phyloP scores from a whole-genome alignment of 768 basidiomycete species.

The Kwoniella dejecticola region DNA sequence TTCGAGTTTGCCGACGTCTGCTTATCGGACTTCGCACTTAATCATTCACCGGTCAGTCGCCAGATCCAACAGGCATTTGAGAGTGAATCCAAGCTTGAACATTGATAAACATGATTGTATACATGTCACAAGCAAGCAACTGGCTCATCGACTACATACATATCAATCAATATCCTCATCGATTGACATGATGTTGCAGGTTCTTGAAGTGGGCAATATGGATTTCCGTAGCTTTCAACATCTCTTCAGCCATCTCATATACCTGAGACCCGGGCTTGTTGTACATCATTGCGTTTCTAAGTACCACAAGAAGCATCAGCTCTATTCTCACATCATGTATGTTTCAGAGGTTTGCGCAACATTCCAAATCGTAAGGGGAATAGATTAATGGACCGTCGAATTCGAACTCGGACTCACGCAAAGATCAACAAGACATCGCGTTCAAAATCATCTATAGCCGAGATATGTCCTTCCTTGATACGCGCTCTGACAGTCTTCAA shows the following conservation, averaged over 20 bases:
- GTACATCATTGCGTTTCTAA: slow-evolving; percentile 88
- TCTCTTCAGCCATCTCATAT: slow-evolving; percentile 88
- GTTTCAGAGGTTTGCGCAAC: background rate
- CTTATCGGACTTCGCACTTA: too few relatives aligned
- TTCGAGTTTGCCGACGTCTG: too few relatives aligned
- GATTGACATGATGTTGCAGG: slow-evolving; percentile 43
- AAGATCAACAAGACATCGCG: slow-evolving; percentile 91
- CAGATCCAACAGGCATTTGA: too few relatives aligned
- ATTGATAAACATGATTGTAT: too few relatives aligned
- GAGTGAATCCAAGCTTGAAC: too few relatives aligned
- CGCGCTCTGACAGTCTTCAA: slow-evolving; percentile 86
- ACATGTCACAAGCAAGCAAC: too few relatives aligned
- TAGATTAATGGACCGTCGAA: background rate
- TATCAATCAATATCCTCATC: too few relatives aligned
- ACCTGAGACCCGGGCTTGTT: slow-evolving; percentile 84
- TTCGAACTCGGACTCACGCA: slow-evolving; percentile 57
- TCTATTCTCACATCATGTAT: background rate
- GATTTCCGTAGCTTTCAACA: slow-evolving; percentile 59
- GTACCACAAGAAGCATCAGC: slow-evolving; percentile 1
- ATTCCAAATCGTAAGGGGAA: background rate
- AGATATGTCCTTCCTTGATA: slow-evolving; percentile 79
- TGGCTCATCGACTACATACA: too few relatives aligned
- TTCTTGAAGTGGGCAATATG: slow-evolving; percentile 47
- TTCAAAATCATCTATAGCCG: slow-evolving; percentile 81
- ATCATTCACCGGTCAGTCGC: too few relatives aligned